Conservation (phyloP, 73 alveolate species). For the Symbiodinium pilosum region DNA sequence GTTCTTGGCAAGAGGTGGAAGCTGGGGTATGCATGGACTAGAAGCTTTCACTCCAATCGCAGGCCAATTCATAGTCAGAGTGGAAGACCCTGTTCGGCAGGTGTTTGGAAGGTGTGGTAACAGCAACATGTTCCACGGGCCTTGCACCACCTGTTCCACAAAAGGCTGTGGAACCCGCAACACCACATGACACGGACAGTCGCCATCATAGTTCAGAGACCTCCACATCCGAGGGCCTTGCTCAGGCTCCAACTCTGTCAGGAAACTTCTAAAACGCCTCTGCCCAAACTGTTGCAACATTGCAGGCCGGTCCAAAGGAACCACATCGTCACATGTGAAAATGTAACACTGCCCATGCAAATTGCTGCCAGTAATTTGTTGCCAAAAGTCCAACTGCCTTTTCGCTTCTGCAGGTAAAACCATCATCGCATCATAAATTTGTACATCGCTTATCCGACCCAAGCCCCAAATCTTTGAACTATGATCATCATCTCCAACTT, state of each 20-base stretch:
- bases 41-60: background rate
- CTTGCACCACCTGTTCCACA: background rate
- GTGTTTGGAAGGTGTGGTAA: constrained; percentile 25
- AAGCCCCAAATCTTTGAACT: constrained; percentile 8
- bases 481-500: background rate
- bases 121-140: background rate
- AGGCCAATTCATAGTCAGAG: constrained; percentile 15
- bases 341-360: constrained; percentile 12
- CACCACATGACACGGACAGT: background rate
- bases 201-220: background rate
- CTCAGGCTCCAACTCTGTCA: constrained; percentile 16
- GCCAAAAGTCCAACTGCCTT: constrained; percentile 36
- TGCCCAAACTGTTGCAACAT: constrained; percentile 13
- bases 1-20: background rate
- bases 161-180: constrained; percentile 13
- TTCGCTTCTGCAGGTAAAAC: background rate
- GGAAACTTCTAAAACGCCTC: constrained; percentile 11
- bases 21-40: background rate
- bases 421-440: constrained; percentile 1
- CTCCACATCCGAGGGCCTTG: constrained; percentile 32
- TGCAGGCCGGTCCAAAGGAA: background rate
- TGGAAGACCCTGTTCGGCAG: background rate
- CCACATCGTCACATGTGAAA: background rate
- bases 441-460: background rate
- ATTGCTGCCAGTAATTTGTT: background rate